phyloP scores from a whole-genome alignment of 1,284 basidiomycete species.

The Heliocybe sulcata region DNA sequence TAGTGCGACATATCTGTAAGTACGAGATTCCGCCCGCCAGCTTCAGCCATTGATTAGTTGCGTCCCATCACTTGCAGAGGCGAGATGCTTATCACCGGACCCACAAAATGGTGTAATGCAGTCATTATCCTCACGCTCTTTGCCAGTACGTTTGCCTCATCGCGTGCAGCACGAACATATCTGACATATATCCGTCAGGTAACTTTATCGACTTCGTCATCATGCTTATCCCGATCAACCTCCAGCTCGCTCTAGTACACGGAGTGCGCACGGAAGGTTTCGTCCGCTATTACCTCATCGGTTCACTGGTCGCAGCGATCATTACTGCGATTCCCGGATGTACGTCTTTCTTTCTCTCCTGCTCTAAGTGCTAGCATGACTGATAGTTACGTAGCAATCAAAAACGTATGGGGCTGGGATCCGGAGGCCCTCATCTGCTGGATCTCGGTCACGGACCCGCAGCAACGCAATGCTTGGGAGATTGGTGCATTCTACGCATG shows the following conservation, averaged over 20 bases:
- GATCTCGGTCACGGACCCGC: neutral
- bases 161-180: neutral
- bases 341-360: neutral
- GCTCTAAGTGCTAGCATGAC: neutral
- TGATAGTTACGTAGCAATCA: neutral
- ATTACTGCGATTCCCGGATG: neutral
- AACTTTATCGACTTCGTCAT: constrained; percentile 2
- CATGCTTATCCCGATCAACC: constrained; percentile 3
- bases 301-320: neutral
- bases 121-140: constrained; percentile 1
- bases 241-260: constrained; percentile 3
- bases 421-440: constrained; percentile 1
- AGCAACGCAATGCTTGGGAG: constrained; percentile 1
- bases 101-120: constrained; percentile 2
- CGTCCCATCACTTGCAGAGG: neutral
- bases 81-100: constrained; percentile 4
- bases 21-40: neutral
- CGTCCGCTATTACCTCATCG: neutral
- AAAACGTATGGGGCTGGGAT: constrained; percentile 3
- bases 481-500: constrained; percentile 4
- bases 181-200: neutral
- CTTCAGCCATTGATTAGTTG: too few relatives aligned
- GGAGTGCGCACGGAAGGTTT: constrained; percentile 1
- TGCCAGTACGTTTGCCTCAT: neutral
- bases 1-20: constrained; percentile 3